A percentile compares a stretch with the other conserved stretches of the same genome.
Conservation (phyloP, 345 rosid species). For the Balakata baccata region DNA sequence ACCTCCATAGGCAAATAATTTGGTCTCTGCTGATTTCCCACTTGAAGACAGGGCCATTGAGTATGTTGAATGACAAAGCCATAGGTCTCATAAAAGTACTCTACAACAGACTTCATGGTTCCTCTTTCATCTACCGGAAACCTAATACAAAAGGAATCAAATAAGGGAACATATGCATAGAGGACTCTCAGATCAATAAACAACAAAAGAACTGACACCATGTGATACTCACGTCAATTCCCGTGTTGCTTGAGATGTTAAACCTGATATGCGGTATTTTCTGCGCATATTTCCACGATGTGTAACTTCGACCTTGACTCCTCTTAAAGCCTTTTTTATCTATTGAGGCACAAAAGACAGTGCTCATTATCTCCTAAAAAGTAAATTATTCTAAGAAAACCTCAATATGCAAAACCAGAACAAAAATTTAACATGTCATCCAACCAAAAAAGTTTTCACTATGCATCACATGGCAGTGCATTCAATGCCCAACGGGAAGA, state of each 20-base stretch:
- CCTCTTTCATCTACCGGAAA: constrained; percentile 90
- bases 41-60: constrained; percentile 91
- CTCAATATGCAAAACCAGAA: neutral
- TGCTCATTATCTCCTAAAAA: neutral
- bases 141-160: constrained; percentile 31
- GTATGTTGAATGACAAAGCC: constrained; percentile 68
- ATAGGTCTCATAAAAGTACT: constrained; percentile 76
- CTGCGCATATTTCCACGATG: constrained; percentile 96
- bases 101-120: constrained; percentile 82
- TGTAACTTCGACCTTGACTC: constrained; percentile 87
- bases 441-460: neutral
- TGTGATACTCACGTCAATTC: constrained; percentile 67
- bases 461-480: neutral
- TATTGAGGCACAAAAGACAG: constrained; percentile 16
- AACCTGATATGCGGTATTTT: constrained; percentile 85
- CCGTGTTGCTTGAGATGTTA: constrained; percentile 86
- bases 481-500: neutral
- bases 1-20: constrained; percentile 98
- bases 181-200: neutral
- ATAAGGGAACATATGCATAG: neutral
- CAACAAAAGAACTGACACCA: neutral
- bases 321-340: constrained; percentile 93
- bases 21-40: constrained; percentile 83
- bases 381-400: neutral
- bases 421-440: neutral